Base-by-base conservation (phyloP, 805 yeast genomes). In the Pichia californica region DNA sequence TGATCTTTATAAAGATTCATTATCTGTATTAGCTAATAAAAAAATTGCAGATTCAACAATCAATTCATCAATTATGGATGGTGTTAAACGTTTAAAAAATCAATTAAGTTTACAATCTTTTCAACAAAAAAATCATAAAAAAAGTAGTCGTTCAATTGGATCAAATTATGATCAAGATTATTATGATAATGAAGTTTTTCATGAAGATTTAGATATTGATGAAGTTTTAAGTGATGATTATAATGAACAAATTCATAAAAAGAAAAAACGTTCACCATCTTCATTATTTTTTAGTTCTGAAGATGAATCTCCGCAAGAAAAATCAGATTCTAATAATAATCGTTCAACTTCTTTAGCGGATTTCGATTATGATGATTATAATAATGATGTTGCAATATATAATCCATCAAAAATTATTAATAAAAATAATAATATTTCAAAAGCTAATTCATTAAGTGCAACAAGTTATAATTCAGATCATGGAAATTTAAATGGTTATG, bases 1-100 rank as follows among this genome's bases (percentile, higher is more conserved):
- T 15, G 66, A 68, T 38, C 38, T 66, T 14, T 55, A 56, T 5
- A 51, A 48, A 23, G 38, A 43, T 20, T 50, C 58, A 4, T 41
- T 62, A 10, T 54, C 62, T 7, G 19, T 19, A 23, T 27, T 27
- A n/a, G 20, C 30, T 14, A 41, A 28, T 4, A 45, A 41, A 9
- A 29, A 34, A 20, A 27, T 39, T 25, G 47, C 47, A 4, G 37
- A 35, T 4, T 30, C 37, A 15, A 43, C 43, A 2, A 15, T 26
- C 1, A 35, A 32, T 30, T 27, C 20, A 6, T 15, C 27, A 6
- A 11, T 44, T 3, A 18, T 39, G 8, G 30, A 44, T 36, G 38
- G 41, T n/a, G 38, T 40, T 4, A 44, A 36, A 16, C 26, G 20
- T 7, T 25, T 44, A 10, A 40, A 35, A 27, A 29, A 39, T 6